Evolutionary conservation across 352 stramenopile genomes (phyloP).

Genomic region (Elongisporangium prolatum): DNA sequence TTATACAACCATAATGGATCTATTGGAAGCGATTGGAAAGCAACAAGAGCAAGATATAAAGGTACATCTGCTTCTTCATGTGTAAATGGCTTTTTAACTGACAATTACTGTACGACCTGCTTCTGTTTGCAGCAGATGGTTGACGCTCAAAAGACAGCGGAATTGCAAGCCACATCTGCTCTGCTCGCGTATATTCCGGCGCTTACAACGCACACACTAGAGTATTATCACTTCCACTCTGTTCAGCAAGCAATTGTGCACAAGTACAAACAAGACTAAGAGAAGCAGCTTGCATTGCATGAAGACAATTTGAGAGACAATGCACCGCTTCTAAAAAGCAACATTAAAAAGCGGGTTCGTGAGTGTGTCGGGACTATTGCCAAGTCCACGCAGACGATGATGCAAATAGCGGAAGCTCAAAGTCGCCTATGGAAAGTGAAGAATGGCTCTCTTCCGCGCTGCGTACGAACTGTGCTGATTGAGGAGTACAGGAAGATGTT

Average conservation of each 20-base stretch:
- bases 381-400: conserved; percentile 44
- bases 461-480: conserved; percentile 29
- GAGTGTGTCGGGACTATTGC: conserved; percentile 54
- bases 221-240: conserved; percentile 62
- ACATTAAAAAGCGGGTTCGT: conserved; percentile 57
- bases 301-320: conserved; percentile 61
- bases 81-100: too few relatives aligned
- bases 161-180: conserved; percentile 23
- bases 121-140: conserved; percentile 20
- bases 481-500: conserved; percentile 43
- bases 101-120: conserved; percentile 12
- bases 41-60: conserved; percentile 8
- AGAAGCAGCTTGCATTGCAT: conserved; percentile 34
- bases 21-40: conserved; percentile 23
- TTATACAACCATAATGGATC: conserved; percentile 18
- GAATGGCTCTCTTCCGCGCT: conserved; percentile 19
- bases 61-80: background rate
- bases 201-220: conserved; percentile 27
- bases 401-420: conserved; percentile 49
- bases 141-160: conserved; percentile 12
- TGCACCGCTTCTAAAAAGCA: conserved; percentile 48
- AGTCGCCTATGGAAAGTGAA: conserved; percentile 50
- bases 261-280: conserved; percentile 35
- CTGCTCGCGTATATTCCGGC: conserved; percentile 41
- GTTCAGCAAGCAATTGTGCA: conserved; percentile 44